phyloP scores from a whole-genome alignment of 305 asterid species.

The Solanum hybrid region DNA sequence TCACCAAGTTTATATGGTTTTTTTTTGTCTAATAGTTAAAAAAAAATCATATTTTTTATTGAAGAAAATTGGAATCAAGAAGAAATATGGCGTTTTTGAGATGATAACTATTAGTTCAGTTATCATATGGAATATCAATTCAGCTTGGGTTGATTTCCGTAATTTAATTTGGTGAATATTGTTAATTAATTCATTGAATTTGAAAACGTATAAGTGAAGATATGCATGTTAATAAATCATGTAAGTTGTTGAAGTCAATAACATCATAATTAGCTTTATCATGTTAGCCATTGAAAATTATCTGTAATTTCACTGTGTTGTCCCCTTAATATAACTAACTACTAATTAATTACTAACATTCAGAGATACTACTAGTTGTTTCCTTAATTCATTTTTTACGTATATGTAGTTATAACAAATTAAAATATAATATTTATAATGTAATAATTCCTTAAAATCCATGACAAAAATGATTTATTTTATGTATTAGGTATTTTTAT shows the following conservation, averaged over 20 bases:
- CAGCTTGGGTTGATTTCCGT: not conserved
- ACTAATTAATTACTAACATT: not conserved
- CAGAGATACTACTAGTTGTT: not conserved
- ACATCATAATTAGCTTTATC: slow-evolving; percentile 2
- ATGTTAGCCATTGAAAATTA: not conserved
- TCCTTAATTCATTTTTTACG: not conserved
- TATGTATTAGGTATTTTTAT: not conserved
- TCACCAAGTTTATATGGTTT: too few relatives aligned
- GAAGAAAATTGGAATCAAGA: not conserved
- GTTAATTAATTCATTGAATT: not conserved
- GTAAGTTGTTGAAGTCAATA: slow-evolving; percentile 5
- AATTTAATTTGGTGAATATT: not conserved
- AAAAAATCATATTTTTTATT: not conserved
- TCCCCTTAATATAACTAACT: not conserved
- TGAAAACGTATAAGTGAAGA: not conserved
- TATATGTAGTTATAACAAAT: not conserved
- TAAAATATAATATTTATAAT: not conserved
- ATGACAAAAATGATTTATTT: not conserved
- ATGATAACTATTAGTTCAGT: not conserved
- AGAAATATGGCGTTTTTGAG: not conserved
- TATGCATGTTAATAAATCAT: not conserved
- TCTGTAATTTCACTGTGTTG: not conserved
- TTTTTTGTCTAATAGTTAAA: not conserved
- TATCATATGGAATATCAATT: not conserved
- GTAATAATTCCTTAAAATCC: not conserved